Evolutionary conservation across 164 flowering plant species (phyloP), one percentile per base, ranked within the genome.

Genomic region (Saururus chinensis): DNA sequence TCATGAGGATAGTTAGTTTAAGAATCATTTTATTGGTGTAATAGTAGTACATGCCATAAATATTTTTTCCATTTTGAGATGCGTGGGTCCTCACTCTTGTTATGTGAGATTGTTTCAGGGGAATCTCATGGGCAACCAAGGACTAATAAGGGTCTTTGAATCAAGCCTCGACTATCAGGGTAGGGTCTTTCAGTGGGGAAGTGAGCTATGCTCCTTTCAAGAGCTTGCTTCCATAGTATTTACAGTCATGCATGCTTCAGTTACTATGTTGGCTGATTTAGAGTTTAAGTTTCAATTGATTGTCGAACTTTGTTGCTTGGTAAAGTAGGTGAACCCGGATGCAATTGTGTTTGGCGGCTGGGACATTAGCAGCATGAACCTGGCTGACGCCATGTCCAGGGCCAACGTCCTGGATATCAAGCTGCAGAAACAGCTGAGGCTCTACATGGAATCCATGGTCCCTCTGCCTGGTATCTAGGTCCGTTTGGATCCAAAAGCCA

Each of bases 141-240:
- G 99, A 95, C 70, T 95, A 95, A 62, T 95, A 91, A 71, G 99
- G 99, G 4, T 95, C 99, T 0, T 74, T 95, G 16, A 95, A 97
- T 23, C 97, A 95, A 68, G 96, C 99, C 16, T 95, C 99, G 11
- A 61, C 87, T 4, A 91, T 95, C 58, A 63, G 99, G 24, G 96
- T 95, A 61, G 99, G 99, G 51, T 91, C 97, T 25, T 89, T 74
- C 73, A 84, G 91, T 79, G 99, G 99, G 61, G 99, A 95, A 73
- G 99, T 91, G 76, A 87, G 91, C 23, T 89, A 91, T 71, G 99
- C 99, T 51, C 99, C 99, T 30, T 95, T 95, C 77, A 91, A 91
- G 84, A 95, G 99, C 79, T 74, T 95, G 51, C 96, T 95, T 60
- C 99, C 16, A 84, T 95, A 40, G 9, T 25, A 17, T 10, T 37